Evolutionary conservation across 495 filamentous ascomycete genomes (phyloP), one percentile per base, ranked within the genome.

Genomic region (Aspergillus carlsbadensis): DNA sequence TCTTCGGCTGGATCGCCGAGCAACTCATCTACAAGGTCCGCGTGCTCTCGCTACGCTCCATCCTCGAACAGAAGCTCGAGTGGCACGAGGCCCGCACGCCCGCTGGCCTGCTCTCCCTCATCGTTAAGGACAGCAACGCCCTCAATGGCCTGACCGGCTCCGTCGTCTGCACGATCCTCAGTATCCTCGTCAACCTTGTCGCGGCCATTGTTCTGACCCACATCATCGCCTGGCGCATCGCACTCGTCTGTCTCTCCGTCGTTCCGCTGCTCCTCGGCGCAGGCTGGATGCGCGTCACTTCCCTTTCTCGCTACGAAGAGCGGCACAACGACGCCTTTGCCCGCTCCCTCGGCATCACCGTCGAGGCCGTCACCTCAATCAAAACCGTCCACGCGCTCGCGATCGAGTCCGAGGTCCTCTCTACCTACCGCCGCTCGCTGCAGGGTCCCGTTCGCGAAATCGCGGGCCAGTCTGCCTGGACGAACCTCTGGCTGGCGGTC

Each of bases 321-420:
- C 72, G 80, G 6, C 85, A 88, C 44, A 76, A 81, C 43, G 73
- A 77, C 46, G 76, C 79, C 2, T 81, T 79, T 50, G 67, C 77
- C 15, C 70, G 73, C 57, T 76, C 78, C 7, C 73, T 74, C 3
- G 73, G 71, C 13, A 77, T 82, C 21, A 77, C 78, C 4, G 70
- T 77, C 24, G 78, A 83, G 58, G 78, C 79, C 1, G 72, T 82
- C 7, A 70, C 70, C 20, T 77, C 77, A 17, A 80, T 83, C 48
- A 74, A 75, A 37, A 80, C 79, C 13, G 73, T 85, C 2, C 71
- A 79, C 3, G 75, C 80, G 5, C 69, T 84, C 18, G 75, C 72
- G 0, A 65, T 82, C 0, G 78, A 81, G 59, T 59, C 67, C 47
- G 67, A 72, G 21, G 70, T 70, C 7, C 67, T 74, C n/a, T 54